Conservation (phyloP, 2,329 filamentous ascomycete species). For the Colletotrichum lindemuthianum region DNA sequence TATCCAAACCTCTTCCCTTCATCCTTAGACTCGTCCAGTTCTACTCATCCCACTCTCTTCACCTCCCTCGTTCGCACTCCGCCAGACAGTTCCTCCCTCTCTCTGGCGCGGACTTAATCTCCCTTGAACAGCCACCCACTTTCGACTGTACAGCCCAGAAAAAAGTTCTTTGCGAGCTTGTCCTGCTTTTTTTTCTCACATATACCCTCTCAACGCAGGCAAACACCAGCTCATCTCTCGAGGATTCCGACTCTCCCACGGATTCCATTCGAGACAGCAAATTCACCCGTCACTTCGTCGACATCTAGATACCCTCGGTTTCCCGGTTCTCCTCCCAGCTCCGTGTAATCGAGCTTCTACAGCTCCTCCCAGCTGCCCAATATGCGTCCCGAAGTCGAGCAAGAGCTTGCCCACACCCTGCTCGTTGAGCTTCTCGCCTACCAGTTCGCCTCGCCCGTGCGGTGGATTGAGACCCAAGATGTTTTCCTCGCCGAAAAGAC, state of each 20-base stretch:
- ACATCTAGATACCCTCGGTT: conserved; percentile 33
- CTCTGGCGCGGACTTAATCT: conserved; percentile 34
- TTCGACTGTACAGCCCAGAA: conserved; percentile 17
- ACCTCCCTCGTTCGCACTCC: conserved; percentile 33
- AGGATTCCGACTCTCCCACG: conserved; percentile 31
- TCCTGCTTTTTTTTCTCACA: conserved; percentile 21
- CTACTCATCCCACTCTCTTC: conserved; percentile 25
- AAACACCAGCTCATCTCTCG: background rate
- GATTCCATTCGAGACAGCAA: conserved; percentile 19
- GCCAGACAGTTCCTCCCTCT: conserved; percentile 35
- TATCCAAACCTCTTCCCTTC: conserved; percentile 36
- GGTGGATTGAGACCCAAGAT: conserved; percentile 99
- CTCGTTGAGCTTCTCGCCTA: conserved; percentile 99
- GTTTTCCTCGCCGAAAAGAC: conserved; percentile 96
- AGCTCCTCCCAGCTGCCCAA: conserved; percentile 48
- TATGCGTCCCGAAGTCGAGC: conserved; percentile 99
- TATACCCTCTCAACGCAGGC: conserved; percentile 30
- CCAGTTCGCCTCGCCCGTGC: conserved; percentile 97
- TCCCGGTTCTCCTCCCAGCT: conserved; percentile 37
- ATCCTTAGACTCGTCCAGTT: conserved; percentile 18
- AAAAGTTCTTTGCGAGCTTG: conserved; percentile 30
- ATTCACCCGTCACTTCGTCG: conserved; percentile 16
- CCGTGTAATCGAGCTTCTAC: conserved; percentile 32
- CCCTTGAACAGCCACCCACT: conserved; percentile 29
- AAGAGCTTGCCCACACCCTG: conserved; percentile 97